Percentiles rank a stretch among this genome's conserved stretches.
phyloP scores from a whole-genome alignment of 73 alveolate species.

The Stentor roeselii region DNA sequence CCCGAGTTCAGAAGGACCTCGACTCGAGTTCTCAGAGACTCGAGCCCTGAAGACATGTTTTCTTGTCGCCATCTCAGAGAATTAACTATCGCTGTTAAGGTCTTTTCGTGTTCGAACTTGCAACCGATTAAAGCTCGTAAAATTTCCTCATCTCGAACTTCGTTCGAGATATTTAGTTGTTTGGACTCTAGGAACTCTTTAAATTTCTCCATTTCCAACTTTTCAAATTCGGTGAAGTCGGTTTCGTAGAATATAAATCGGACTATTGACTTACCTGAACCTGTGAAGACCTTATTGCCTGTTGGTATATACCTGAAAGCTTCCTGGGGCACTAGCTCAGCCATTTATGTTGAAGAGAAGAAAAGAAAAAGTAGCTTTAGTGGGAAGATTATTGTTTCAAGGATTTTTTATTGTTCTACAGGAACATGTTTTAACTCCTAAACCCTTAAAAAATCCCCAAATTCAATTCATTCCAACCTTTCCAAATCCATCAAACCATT shows the following conservation, averaged over 20 bases:
- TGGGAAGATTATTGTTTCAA: too few species aligned
- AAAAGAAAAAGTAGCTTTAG: too few species aligned
- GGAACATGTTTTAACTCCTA: too few species aligned
- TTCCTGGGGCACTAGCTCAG: not conserved
- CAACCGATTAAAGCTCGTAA: constrained; percentile 4
- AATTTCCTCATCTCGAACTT: not conserved
- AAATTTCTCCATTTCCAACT: not conserved
- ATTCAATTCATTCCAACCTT: too few species aligned
- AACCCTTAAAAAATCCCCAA: too few species aligned
- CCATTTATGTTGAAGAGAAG: constrained; percentile 18
- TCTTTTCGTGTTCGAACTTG: not conserved
- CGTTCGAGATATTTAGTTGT: not conserved
- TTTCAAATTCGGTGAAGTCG: not conserved
- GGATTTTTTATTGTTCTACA: too few species aligned
- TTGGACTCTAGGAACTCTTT: not conserved
- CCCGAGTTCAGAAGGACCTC: constrained; percentile 27
- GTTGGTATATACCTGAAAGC: not conserved
- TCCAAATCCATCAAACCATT: too few species aligned
- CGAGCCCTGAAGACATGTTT: not conserved
- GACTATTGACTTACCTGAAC: not conserved
- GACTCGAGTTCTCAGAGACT: not conserved
- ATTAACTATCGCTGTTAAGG: not conserved
- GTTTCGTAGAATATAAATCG: constrained; percentile 12
- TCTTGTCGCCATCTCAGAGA: not conserved
- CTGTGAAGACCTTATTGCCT: not conserved